Percentiles rank a stretch among this genome's conserved stretches.
phyloP scores from a whole-genome alignment of 495 filamentous ascomycete species.

The Chaetomium cochliodes region DNA sequence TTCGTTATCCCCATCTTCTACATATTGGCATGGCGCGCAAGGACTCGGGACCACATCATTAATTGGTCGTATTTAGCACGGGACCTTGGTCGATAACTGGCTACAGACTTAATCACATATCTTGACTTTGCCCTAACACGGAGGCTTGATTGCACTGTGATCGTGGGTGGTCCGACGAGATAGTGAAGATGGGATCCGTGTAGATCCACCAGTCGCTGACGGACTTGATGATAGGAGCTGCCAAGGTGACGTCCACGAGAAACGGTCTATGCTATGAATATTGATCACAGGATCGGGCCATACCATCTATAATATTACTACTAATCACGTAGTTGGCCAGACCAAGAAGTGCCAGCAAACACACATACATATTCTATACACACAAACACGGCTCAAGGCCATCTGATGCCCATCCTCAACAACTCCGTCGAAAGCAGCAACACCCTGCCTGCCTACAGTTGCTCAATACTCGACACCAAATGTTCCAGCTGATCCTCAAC shows the following conservation, averaged over 20 bases:
- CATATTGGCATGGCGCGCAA: constrained; percentile 21
- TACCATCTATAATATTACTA: too few relatives aligned
- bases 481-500: constrained; percentile 44
- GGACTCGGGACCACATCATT: constrained; percentile 15
- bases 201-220: background rate
- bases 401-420: background rate
- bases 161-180: too few relatives aligned
- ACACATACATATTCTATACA: background rate
- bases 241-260: background rate
- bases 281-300: too few relatives aligned
- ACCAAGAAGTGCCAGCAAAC: background rate
- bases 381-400: background rate
- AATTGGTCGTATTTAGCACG: constrained; percentile 21
- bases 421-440: background rate
- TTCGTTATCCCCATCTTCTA: constrained; percentile 26
- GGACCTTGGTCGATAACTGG: constrained; percentile 21
- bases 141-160: background rate
- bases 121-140: background rate
- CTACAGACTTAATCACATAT: constrained; percentile 22
- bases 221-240: background rate
- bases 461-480: constrained; percentile 51
- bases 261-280: background rate
- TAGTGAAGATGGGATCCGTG: background rate
- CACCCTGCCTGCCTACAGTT: constrained; percentile 34
- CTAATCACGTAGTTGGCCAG: background rate